Base-by-base conservation (phyloP, 495 filamentous ascomycete species). In the Aspergillus carlsbadensis region DNA sequence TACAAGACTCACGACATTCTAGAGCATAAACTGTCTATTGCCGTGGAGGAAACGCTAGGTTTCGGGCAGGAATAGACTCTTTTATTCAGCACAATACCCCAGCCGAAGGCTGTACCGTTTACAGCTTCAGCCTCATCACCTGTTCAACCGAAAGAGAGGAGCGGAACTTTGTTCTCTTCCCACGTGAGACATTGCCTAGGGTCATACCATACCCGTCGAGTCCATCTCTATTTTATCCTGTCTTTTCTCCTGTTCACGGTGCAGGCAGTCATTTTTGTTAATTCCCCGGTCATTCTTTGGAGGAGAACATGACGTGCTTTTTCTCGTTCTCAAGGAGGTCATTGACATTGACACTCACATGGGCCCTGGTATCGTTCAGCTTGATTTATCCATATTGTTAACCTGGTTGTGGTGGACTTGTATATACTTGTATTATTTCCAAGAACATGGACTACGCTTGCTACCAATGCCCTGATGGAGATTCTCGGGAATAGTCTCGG, bases 41-140 rank as follows among this genome's bases (percentile, higher is more conserved):
- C 94, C 5, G 94, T 99, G 54, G 94, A 99, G 77, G 94, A 99
- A 78, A 99, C 94, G 10, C 89, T 99, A 79, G 94, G 94, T 56
- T 99, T 99, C 70, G 94, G 94, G 48, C 95, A 99, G 76, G 94
- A 99, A 78, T 98, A 85, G 69, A 71, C 26, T 21, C 21, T 51
- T 51, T 31, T 22, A 21, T 20, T 31, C 57, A 39, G 45, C 41
- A 34, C 24, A 46, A 33, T 47, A 29, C 26, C 54, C 29, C 46
- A 46, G 10, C 26, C 26, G 46, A 45, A 35, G 39, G 29, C 21
- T 39, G 33, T 20, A 54, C n/a, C n/a, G n/a, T n/a, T n/a, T 35
- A 44, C 44, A 41, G 10, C 35, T 33, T 34, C 44, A 21, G n/a
- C 34, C 14, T 40, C 41, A 40, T 18, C 35, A 14, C 24, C 21